Evolutionary conservation across 176 grass and related monocot genomes (phyloP).

Genomic region (Pharus latifolius): DNA sequence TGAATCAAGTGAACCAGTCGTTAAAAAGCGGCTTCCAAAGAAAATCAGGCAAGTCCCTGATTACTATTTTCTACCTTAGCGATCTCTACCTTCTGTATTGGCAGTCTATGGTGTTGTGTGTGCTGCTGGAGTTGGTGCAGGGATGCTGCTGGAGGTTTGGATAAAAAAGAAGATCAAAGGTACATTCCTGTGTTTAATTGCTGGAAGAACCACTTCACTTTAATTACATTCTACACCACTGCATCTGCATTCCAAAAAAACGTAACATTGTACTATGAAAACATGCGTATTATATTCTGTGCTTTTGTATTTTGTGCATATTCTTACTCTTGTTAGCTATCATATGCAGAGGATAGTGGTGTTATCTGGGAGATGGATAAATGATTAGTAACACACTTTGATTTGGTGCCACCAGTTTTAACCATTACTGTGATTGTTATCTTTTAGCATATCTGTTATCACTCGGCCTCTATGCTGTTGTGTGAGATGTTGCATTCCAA

Average conservation of each 20-base stretch:
- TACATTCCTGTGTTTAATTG: constrained; percentile 14
- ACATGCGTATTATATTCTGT: not conserved
- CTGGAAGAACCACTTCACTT: not conserved
- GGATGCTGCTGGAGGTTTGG: constrained; percentile 84
- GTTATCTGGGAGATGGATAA: constrained; percentile 70
- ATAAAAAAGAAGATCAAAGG: constrained; percentile 92
- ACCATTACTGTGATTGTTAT: not conserved
- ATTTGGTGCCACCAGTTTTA: not conserved
- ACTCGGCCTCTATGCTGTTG: not conserved
- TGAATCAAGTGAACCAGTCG: constrained; percentile 36
- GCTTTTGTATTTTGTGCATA: not conserved
- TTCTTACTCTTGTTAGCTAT: constrained; percentile 24
- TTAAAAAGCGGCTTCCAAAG: constrained; percentile 83
- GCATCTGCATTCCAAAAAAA: not conserved
- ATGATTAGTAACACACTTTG: constrained; percentile 8
- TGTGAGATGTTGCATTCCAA: not conserved
- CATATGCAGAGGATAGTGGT: constrained; percentile 69
- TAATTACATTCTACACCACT: not conserved
- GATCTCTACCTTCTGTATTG: constrained; percentile 49
- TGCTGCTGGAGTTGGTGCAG: constrained; percentile 65
- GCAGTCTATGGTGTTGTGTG: constrained; percentile 41
- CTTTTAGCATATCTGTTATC: not conserved
- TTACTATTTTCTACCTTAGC: constrained; percentile 71
- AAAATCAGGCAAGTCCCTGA: constrained; percentile 91
- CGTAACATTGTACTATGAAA: not conserved